Base-by-base conservation (phyloP, 2,329 filamentous ascomycete species). In the Talaromyces sp. region DNA sequence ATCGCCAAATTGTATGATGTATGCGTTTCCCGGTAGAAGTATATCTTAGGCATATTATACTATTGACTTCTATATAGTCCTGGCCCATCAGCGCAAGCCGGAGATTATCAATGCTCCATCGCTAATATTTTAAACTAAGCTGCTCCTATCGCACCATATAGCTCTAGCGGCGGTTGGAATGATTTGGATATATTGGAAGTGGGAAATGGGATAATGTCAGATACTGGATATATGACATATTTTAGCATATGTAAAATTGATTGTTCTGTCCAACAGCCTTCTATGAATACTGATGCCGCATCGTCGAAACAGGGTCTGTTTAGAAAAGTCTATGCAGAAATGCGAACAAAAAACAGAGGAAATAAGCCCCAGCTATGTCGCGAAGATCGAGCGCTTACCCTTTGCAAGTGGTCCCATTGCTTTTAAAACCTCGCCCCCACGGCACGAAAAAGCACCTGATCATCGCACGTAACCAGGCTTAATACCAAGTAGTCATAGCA, bases 91-190 rank as follows among this genome's bases (percentile, higher is more conserved):
- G 31, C 31, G 10, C 31, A 32, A 32, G 31, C 31, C 10, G 56
- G 56, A 14, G 56, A 49, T 9, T 58, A 58, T 19, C 24, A 26
- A 14, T 59, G 57, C 35, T 59, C 58, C 13, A 41, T 59, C 13
- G 49, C 52, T 19, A 41, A 55, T 46, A 59, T 55, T 19, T n/a
- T 59, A 50, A 55, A 32, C 26, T 43, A 54, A 24, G 32, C 46
- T 19, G 57, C 57, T 32, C 43, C 57, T 1, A 54, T 59, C 29
- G 53, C 67, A n/a, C 58, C 67, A 41, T 63, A 68, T 35, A 62
- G 66, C 4, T 67, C 63, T 64, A 26, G 41, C 8, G 61, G 58
- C 6, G 55, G 24, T 8, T 63, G 58, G 61, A 61, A 63, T 26
- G 58, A 61, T 52, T 29, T 63, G 13, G 58, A 61, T 4, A 63